Base-by-base conservation (phyloP, 495 filamentous ascomycete genomes). In the Penicillium steckii region DNA sequence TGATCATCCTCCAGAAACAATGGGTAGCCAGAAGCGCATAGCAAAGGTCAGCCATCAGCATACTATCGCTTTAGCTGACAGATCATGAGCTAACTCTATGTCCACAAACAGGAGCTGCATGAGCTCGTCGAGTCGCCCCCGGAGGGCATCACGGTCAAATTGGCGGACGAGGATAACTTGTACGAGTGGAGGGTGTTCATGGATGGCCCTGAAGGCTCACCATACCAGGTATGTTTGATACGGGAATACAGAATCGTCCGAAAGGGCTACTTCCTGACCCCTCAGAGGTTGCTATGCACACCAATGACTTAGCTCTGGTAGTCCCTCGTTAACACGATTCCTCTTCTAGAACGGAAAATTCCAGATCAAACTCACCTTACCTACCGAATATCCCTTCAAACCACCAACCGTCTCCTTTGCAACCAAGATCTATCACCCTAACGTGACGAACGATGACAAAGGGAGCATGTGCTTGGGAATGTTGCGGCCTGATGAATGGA, bases 401-500 rank as follows among this genome's bases (percentile, higher is more conserved):
- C 85, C 94, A 4, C 95, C 95, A 0, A 78, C 76, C 27, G 80
- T 98, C 55, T 85, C 76, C 59, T 98, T 97, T 83, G 79, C 81
- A 45, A 98, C 94, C 32, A 96, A 94, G 66, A 90, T 98, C 74
- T 98, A 96, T 78, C 94, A 98, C 79, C 95, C 95, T 12, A 98
- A 98, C 73, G 85, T 98, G 40, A 91, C 89, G 64, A 96, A 96
- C 78, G 95, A 97, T 70, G 86, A 85, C 57, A 87, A 87, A 50
- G 94, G 94, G 8, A 83, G 78, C 64, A 95, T 98, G 88, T 98
- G 94, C 69, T 80, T 98, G 27, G 88, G 85, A 8, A 84, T 95
- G 71, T 81, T 98, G 55, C 87, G 91, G 50, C 59, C 84, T 19
- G 95, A 97, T 52, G 87, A 91, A 62, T 98, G 95, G 95, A 98